phyloP scores from a whole-genome alignment of 1,284 basidiomycete species.

The Xerocomus nothofagi region DNA sequence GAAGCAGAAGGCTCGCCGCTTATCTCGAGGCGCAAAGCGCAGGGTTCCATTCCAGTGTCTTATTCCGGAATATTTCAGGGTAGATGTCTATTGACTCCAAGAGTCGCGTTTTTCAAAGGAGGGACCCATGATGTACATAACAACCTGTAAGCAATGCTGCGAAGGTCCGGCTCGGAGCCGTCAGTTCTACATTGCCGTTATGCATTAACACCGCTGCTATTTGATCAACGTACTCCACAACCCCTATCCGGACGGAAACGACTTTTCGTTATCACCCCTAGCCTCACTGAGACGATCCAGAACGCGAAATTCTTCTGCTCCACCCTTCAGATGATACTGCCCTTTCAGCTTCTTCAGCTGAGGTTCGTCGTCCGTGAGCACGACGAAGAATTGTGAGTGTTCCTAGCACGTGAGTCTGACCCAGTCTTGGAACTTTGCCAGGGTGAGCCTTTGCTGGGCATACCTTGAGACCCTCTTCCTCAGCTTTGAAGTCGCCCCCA shows the following conservation, averaged over 20 bases:
- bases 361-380: slow-evolving; percentile 42
- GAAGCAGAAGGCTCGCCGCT: neutral
- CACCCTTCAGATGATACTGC: slow-evolving; percentile 43
- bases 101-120: neutral
- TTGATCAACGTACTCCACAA: slow-evolving; percentile 32
- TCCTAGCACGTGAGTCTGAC: slow-evolving; percentile 43
- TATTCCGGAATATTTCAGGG: neutral
- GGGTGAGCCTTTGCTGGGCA: slow-evolving; percentile 42
- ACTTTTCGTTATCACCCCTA: slow-evolving; percentile 37
- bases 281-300: slow-evolving; percentile 40
- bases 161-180: neutral
- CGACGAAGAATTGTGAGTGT: slow-evolving; percentile 54
- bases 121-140: slow-evolving; percentile 8
- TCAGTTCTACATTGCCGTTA: neutral
- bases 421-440: slow-evolving; percentile 46
- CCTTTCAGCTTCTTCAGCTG: slow-evolving; percentile 45
- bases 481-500: slow-evolving; percentile 51
- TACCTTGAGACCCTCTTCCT: slow-evolving; percentile 45
- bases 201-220: slow-evolving; percentile 2
- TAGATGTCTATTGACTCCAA: too few relatives aligned
- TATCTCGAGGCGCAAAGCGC: neutral
- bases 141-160: neutral
- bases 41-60: neutral
- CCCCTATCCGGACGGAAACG: slow-evolving; percentile 46
- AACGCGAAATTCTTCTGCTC: slow-evolving; percentile 36